Conservation (phyloP, 225 moss, liverwort and hornwort genomes). For the Pseudoscleropodium purum region DNA sequence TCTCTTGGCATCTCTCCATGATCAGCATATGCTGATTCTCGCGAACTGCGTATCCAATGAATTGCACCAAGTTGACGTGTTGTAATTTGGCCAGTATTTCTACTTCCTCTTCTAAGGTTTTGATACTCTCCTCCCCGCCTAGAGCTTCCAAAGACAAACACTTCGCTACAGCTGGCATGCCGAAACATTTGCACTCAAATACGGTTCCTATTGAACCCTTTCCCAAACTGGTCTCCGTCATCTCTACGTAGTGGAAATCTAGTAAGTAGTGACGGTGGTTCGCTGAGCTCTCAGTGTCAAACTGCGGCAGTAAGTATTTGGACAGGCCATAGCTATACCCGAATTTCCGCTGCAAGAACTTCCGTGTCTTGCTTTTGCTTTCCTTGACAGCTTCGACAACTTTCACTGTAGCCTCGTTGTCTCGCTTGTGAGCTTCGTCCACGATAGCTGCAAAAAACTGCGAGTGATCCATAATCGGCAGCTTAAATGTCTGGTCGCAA, state of each 20-base stretch:
- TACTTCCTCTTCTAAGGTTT: conserved; percentile 13
- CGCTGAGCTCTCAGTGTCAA: not conserved
- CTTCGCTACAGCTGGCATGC: conserved; percentile 24
- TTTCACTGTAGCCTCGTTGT: conserved; percentile 4
- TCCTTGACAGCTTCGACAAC: conserved; percentile 11
- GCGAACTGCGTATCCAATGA: conserved; percentile 30
- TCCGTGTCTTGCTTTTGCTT: conserved; percentile 1
- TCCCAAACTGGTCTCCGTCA: conserved; percentile 13
- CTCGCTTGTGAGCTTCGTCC: conserved; percentile 29
- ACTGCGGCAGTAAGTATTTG: conserved; percentile 21
- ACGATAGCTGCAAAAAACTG: conserved; percentile 27
- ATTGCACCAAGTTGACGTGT: conserved; percentile 41
- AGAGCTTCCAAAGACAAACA: not conserved
- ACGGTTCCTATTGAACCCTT: conserved; percentile 23
- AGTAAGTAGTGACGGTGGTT: conserved; percentile 2
- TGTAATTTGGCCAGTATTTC: conserved; percentile 10
- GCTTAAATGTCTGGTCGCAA: conserved; percentile 19
- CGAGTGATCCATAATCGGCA: conserved; percentile 37
- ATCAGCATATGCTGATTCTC: conserved; percentile 22
- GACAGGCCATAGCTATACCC: conserved; percentile 26
- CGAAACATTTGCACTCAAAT: conserved; percentile 41
- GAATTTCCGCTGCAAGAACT: conserved; percentile 29
- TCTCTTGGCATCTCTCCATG: conserved; percentile 20
- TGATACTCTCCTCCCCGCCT: conserved; percentile 11
- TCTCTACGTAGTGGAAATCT: conserved; percentile 20